Percentiles rank a stretch among this genome's conserved stretches.
Evolutionary conservation across 116 monocot genomes (phyloP).

Genomic region (Phalaenopsis hybrid): DNA sequence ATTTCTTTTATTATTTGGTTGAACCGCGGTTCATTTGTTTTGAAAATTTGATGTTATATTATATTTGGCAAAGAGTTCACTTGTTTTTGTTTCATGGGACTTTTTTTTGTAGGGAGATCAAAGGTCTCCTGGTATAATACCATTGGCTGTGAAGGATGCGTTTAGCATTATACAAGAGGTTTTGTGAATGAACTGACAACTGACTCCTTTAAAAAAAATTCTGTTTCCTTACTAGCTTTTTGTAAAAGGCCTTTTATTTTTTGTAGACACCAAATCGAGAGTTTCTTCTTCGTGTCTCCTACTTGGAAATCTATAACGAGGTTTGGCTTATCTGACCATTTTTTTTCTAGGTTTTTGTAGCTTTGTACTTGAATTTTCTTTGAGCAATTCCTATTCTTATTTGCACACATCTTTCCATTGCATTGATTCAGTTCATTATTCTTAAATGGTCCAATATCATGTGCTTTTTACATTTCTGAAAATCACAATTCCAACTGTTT

Average conservation of each 20-base stretch:
- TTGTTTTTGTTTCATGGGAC: neutral
- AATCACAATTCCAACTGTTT: neutral
- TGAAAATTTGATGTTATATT: neutral
- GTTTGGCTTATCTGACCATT: slow-evolving; percentile 20
- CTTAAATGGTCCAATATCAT: neutral
- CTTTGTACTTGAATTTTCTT: slow-evolving; percentile 5
- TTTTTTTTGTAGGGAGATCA: slow-evolving; percentile 73
- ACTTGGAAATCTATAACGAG: slow-evolving; percentile 98
- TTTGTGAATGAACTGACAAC: neutral
- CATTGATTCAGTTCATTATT: no score
- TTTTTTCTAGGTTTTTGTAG: neutral
- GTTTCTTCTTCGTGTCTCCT: slow-evolving; percentile 94
- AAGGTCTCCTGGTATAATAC: slow-evolving; percentile 92
- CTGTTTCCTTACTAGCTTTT: neutral
- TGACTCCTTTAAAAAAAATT: neutral
- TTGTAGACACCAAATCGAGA: slow-evolving; percentile 82
- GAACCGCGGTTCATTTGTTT: neutral
- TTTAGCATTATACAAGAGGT: slow-evolving; percentile 98
- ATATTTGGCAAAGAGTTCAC: neutral
- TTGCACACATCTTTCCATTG: neutral
- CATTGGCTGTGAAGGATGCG: slow-evolving; percentile 94
- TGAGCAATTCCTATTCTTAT: neutral
- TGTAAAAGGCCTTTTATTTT: neutral
- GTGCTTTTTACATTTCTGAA: neutral
- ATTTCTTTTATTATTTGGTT: neutral